Conservation (phyloP, 108 stramenopile species). For the Nannochloropsis gaditana region DNA sequence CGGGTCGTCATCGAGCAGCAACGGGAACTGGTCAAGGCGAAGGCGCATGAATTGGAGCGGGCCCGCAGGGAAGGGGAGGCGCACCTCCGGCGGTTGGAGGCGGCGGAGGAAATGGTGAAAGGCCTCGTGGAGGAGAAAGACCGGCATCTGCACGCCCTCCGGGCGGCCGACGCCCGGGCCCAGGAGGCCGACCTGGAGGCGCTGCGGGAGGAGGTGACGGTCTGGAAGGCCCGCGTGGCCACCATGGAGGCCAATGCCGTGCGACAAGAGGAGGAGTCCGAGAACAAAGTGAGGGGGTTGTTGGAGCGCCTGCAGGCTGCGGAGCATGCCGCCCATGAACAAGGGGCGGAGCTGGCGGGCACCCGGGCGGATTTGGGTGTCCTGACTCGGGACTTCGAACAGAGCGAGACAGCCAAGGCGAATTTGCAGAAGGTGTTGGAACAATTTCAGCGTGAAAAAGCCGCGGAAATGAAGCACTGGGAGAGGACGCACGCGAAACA, state of each 20-base stretch:
- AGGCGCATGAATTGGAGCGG: background rate
- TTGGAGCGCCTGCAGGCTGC: background rate
- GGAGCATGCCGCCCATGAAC: background rate
- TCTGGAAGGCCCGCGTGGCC: background rate
- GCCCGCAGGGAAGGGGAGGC: constrained; percentile 4
- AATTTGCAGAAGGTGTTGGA: background rate
- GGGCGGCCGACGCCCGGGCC: background rate
- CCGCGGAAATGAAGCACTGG: background rate
- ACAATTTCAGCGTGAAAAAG: constrained; percentile 9
- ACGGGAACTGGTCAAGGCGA: background rate
- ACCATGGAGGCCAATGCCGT: background rate
- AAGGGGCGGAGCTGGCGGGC: background rate
- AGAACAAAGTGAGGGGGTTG: background rate
- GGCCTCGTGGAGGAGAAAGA: background rate
- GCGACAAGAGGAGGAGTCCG: background rate
- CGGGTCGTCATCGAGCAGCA: background rate
- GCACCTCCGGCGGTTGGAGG: background rate
- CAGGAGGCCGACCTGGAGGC: background rate
- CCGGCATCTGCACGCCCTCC: background rate
- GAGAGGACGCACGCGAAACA: background rate
- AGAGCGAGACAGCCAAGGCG: background rate
- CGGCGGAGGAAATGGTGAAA: background rate
- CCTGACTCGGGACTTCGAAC: background rate
- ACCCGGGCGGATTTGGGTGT: background rate
- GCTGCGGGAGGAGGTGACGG: background rate